These are phyloP conservation scores for Ailanthus altissimus DNA, from an alignment of 345 rosid species.

Conservation along the genomic window DNA sequence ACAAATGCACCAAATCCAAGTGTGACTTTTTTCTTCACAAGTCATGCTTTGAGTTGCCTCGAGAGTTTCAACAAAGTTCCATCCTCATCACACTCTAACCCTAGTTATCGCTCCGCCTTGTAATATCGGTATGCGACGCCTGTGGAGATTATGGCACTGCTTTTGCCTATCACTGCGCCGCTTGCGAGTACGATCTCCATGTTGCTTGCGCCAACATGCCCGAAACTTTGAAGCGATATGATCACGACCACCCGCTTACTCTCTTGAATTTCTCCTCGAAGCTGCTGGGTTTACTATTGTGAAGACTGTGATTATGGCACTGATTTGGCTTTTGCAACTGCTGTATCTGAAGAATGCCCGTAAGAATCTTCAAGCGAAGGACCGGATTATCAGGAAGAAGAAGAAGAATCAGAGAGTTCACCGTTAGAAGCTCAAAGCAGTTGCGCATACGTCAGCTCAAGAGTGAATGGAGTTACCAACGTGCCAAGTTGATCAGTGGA, in stretches of 20 bases:
- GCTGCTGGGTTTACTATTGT: conserved; percentile 22
- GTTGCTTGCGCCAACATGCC: conserved; percentile 32
- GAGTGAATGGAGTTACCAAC: not conserved
- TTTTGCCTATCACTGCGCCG: conserved; percentile 8
- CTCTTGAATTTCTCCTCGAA: not conserved
- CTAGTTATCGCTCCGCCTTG: conserved; percentile 15
- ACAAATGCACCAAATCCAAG: conserved; percentile 14
- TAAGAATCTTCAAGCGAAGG: not conserved
- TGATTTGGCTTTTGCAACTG: not conserved
- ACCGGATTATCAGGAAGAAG: not conserved
- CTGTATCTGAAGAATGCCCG: not conserved
- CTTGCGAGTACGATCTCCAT: conserved; percentile 21
- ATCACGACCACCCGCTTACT: conserved; percentile 8
- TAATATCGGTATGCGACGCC: not conserved
- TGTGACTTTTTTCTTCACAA: conserved; percentile 22
- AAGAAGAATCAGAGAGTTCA: not conserved
- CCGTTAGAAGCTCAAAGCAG: not conserved
- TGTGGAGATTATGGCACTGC: conserved; percentile 24
- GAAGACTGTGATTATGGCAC: conserved; percentile 26
- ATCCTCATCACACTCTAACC: conserved; percentile 12
- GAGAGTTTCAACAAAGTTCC: conserved; percentile 16
- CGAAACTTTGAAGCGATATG: conserved; percentile 16
- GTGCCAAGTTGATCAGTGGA: not conserved
- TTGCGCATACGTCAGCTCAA: not conserved
- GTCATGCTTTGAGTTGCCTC: conserved; percentile 22